A percentile compares a stretch with the other conserved stretches of the same genome.
These are phyloP conservation scores for Pyropia haitanensis DNA, from an alignment of 23 red algal species.

Conservation along the genomic window DNA sequence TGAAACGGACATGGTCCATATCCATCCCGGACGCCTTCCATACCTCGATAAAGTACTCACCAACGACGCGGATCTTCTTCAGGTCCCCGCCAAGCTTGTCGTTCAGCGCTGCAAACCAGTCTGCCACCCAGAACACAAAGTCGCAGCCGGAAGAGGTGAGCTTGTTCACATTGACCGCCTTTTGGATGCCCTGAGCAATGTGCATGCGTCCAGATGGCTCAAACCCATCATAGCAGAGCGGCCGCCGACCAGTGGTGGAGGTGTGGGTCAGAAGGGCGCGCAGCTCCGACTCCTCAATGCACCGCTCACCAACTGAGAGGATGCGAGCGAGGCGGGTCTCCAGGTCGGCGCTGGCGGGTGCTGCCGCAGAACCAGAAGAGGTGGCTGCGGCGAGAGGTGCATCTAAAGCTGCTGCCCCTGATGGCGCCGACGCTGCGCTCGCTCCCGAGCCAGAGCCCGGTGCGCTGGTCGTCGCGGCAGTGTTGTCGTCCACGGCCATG, in stretches of 20 bases:
- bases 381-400: too few species aligned
- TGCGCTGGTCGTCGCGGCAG: too few species aligned
- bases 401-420: too few species aligned
- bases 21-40: slow-evolving; percentile 98
- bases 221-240: slow-evolving; percentile 93
- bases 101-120: slow-evolving; percentile 99
- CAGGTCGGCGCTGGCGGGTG: neutral
- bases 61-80: slow-evolving; percentile 93
- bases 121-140: slow-evolving; percentile 95
- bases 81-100: slow-evolving; percentile 95
- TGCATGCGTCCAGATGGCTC: slow-evolving; percentile 96
- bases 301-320: slow-evolving; percentile 29
- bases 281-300: slow-evolving; percentile 35
- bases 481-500: too few species aligned
- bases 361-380: too few species aligned
- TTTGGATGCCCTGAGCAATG: slow-evolving; percentile 92
- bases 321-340: slow-evolving; percentile 7
- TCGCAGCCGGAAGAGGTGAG: slow-evolving; percentile 79
- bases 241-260: neutral
- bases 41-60: slow-evolving; percentile 96
- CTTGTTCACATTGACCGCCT: slow-evolving; percentile 95
- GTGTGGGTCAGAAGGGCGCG: slow-evolving; percentile 7
- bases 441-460: too few species aligned
- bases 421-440: too few species aligned
- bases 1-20: slow-evolving; percentile 86